phyloP scores from a whole-genome alignment of 768 basidiomycete species.

The Cyclocybe aegerita region DNA sequence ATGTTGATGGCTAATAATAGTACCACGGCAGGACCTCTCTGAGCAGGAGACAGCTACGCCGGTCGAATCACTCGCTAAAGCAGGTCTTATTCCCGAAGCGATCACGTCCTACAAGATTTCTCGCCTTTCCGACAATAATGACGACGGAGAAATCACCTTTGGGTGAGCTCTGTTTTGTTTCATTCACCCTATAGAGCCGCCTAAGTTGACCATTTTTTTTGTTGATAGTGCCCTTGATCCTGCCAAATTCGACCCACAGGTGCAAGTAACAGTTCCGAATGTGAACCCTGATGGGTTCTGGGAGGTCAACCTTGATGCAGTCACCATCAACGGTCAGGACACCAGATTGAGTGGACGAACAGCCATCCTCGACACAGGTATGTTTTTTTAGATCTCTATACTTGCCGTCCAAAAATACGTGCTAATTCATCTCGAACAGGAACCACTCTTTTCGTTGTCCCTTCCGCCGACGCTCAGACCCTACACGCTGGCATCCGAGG shows the following conservation, averaged over 20 bases:
- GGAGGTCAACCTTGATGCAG: conserved; percentile 65
- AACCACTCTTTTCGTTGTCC: conserved; percentile 23
- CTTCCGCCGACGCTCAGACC: conserved; percentile 34
- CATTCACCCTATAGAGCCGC: too few species aligned
- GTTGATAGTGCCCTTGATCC: too few species aligned
- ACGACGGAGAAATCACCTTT: conserved; percentile 63
- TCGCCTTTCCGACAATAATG: conserved; percentile 23
- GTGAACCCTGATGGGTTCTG: conserved; percentile 61
- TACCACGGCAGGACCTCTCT: conserved; percentile 5
- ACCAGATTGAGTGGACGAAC: conserved; percentile 58
- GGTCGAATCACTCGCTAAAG: conserved; percentile 5
- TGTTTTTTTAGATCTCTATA: background rate
- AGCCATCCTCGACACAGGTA: conserved; percentile 66
- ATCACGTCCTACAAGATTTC: conserved; percentile 12
- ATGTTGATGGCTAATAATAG: background rate
- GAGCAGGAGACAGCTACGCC: conserved; percentile 8
- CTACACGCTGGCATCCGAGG: conserved; percentile 45
- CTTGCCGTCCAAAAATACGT: background rate
- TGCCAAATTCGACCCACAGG: too few species aligned
- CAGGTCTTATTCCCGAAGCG: conserved; percentile 6
- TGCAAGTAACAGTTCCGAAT: too few species aligned
- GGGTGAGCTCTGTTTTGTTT: conserved; percentile 26
- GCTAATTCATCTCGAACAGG: too few species aligned
- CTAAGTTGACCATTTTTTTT: too few species aligned
- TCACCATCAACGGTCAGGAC: conserved; percentile 57